These are phyloP conservation scores for Daldinia vernicosa DNA, from an alignment of 495 filamentous ascomycete species.

Conservation along the genomic window DNA sequence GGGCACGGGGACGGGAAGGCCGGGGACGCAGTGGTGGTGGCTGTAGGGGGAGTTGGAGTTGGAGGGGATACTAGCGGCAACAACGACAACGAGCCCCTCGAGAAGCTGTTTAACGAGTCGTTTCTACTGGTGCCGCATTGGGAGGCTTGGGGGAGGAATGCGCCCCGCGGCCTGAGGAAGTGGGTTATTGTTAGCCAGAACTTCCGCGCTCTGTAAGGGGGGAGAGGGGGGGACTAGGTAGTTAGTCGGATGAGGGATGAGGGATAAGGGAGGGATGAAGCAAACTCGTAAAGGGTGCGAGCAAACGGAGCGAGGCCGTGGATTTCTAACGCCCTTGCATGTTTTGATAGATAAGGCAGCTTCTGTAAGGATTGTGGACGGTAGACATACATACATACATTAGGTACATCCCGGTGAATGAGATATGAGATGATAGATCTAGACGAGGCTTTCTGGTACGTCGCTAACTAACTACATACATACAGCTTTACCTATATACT, in stretches of 20 bases:
- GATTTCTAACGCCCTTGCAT: no score
- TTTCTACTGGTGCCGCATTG: conserved; percentile 82
- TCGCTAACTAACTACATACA: no score
- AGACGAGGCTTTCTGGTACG: no score
- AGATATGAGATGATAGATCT: no score
- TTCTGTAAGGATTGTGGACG: no score
- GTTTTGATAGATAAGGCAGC: no score
- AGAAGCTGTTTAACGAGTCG: conserved; percentile 75
- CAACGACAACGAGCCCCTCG: conserved; percentile 54
- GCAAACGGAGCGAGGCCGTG: no score
- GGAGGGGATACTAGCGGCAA: neutral
- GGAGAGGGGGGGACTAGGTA: neutral
- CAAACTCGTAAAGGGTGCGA: no score
- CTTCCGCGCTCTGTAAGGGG: conserved; percentile 60
- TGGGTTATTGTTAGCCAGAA: conserved; percentile 81
- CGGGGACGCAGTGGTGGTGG: neutral
- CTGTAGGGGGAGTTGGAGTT: no score
- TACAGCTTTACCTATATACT: no score
- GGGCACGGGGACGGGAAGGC: conserved; percentile 28
- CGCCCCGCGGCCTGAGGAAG: conserved; percentile 52
- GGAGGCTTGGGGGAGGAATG: conserved; percentile 55
- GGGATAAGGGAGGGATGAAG: neutral
- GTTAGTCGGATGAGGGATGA: neutral
- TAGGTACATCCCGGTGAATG: no score
- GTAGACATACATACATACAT: no score